Evolutionary conservation across 2,329 filamentous ascomycete species (phyloP).

Genomic region (Pseudopyricularia cyperi): DNA sequence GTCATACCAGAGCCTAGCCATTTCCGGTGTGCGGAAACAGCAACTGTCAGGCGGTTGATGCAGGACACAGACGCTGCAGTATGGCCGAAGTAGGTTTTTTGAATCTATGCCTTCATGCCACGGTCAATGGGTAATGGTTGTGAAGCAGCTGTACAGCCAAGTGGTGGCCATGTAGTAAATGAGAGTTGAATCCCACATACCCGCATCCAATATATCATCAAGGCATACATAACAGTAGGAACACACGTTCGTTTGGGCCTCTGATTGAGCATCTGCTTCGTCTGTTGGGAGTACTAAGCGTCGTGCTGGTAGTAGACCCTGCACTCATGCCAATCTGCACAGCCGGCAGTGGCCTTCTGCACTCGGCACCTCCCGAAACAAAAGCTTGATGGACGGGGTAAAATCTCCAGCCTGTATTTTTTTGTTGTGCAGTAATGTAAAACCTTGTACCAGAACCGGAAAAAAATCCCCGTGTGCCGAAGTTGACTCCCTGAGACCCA

Average conservation of each 20-base stretch:
- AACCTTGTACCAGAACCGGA: slow-evolving; percentile 2
- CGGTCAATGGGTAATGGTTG: background rate
- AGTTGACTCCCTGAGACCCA: slow-evolving; percentile 1
- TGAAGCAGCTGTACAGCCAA: background rate
- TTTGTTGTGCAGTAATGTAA: slow-evolving; percentile 1
- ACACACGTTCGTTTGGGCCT: background rate
- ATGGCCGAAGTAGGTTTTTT: background rate
- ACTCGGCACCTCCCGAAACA: background rate
- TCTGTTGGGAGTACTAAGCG: background rate
- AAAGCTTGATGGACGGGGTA: background rate
- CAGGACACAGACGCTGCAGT: background rate
- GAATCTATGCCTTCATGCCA: background rate
- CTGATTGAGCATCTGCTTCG: background rate
- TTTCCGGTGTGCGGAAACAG: background rate
- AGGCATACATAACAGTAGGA: background rate
- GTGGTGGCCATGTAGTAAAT: background rate
- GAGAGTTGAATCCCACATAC: background rate
- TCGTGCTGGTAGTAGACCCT: background rate
- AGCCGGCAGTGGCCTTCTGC: background rate
- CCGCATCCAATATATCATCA: background rate
- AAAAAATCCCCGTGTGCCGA: slow-evolving; percentile 2
- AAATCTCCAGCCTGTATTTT: slow-evolving; percentile 1
- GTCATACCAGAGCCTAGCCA: background rate
- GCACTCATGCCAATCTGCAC: background rate
- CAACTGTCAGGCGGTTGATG: background rate